These are phyloP conservation scores for Pseudogymnoascus sp. DNA, from an alignment of 2,329 filamentous ascomycete species.

Conservation along the genomic window DNA sequence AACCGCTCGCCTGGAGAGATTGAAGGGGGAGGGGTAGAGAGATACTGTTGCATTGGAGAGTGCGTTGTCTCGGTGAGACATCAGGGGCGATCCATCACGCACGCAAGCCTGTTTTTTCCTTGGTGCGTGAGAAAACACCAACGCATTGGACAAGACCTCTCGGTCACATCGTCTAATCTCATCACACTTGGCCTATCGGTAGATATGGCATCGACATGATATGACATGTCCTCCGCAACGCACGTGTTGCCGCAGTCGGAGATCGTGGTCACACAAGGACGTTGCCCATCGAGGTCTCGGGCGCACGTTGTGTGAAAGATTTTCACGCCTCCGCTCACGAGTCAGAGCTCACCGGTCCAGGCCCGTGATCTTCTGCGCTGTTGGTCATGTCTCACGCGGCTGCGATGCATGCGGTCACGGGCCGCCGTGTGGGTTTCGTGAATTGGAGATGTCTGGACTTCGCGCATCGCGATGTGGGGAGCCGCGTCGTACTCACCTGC, in stretches of 20 bases:
- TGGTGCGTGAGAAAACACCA: not conserved
- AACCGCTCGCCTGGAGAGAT: constrained; percentile 7
- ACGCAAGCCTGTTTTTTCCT: not conserved
- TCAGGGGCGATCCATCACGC: not conserved
- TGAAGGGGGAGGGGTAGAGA: not conserved
- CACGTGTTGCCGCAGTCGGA: not conserved
- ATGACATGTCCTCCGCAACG: not conserved
- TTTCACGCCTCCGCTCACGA: not conserved
- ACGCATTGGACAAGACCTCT: not conserved
- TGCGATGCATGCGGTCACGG: not conserved
- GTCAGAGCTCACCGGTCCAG: not conserved
- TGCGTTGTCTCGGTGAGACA: constrained; percentile 2
- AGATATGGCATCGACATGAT: not conserved
- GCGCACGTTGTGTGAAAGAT: not conserved
- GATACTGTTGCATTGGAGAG: not conserved
- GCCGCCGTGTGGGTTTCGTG: not conserved
- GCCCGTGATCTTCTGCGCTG: not conserved
- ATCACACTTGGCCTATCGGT: not conserved
- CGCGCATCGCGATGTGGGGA: not conserved
- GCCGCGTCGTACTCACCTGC: not conserved
- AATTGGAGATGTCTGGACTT: not conserved
- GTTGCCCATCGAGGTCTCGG: not conserved
- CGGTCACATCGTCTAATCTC: not conserved
- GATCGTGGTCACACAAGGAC: not conserved
- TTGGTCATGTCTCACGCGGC: not conserved